Conservation (phyloP, 2,329 filamentous ascomycete species). For the Fusarium clavum region DNA sequence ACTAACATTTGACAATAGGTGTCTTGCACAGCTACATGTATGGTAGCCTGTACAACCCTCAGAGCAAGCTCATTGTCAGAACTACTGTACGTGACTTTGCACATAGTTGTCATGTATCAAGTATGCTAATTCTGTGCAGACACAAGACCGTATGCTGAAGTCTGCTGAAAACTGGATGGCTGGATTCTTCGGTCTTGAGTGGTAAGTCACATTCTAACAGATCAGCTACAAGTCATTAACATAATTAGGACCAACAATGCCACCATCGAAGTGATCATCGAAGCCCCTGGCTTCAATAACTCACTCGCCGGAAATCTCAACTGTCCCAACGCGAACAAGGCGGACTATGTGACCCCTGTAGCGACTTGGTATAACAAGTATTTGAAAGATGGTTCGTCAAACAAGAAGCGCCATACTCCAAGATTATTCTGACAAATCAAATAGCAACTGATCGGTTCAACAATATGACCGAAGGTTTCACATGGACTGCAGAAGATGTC, state of each 20-base stretch:
- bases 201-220: constrained; percentile 52
- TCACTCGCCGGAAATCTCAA: constrained; percentile 74
- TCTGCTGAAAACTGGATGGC: constrained; percentile 82
- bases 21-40: constrained; percentile 80
- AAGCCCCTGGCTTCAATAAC: constrained; percentile 73
- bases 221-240: constrained; percentile 7
- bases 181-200: constrained; percentile 81
- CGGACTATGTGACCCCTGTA: constrained; percentile 64
- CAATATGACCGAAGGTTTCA: constrained; percentile 64
- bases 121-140: constrained; percentile 53
- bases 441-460: constrained; percentile 70
- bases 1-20: constrained; percentile 53
- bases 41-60: constrained; percentile 75
- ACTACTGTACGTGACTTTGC: constrained; percentile 64
- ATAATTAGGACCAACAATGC: constrained; percentile 70
- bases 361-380: constrained; percentile 73
- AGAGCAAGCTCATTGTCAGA: constrained; percentile 77
- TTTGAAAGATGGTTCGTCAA: constrained; percentile 64
- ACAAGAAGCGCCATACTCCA: not conserved
- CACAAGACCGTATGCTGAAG: constrained; percentile 81
- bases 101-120: too few species aligned
- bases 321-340: constrained; percentile 71
- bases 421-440: constrained; percentile 1
- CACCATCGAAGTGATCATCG: constrained; percentile 78
- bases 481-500: constrained; percentile 73